Conservation (phyloP, 441 rosid species). For the Adansonia grandidieri region DNA sequence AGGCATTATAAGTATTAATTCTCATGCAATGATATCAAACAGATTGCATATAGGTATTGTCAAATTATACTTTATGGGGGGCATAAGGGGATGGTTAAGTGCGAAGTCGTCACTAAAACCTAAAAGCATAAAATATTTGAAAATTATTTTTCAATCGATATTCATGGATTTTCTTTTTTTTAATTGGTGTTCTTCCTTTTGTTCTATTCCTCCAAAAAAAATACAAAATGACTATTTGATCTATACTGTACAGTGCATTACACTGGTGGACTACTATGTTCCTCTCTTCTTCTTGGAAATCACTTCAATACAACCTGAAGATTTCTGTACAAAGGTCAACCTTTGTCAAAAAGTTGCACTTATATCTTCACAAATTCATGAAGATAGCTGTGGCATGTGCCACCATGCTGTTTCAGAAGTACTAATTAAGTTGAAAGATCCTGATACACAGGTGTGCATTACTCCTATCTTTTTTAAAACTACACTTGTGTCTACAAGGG, state of each 20-base stretch:
- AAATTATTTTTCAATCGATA: background rate
- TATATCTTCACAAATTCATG: constrained; percentile 48
- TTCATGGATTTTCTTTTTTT: background rate
- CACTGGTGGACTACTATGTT: constrained; percentile 81
- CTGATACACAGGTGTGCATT: constrained; percentile 75
- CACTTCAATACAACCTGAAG: constrained; percentile 55
- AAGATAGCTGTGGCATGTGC: constrained; percentile 78
- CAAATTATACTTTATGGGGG: background rate
- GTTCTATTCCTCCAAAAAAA: background rate
- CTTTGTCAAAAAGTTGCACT: constrained; percentile 57
- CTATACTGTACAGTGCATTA: constrained; percentile 54
- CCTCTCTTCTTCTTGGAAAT: constrained; percentile 76
- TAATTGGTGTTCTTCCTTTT: background rate
- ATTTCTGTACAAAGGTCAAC: constrained; percentile 66
- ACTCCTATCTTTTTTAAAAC: background rate
- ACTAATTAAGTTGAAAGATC: constrained; percentile 75
- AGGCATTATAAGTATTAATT: background rate
- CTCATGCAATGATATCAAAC: background rate
- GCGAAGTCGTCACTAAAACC: background rate
- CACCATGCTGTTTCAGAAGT: constrained; percentile 75
- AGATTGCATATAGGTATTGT: background rate
- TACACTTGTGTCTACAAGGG: background rate
- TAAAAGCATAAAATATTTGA: background rate
- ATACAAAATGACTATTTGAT: constrained; percentile 2
- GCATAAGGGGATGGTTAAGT: background rate